These are phyloP conservation scores for Heterobasidion parviporum DNA, from an alignment of 1,284 basidiomycete genomes.

Conservation along the genomic window DNA sequence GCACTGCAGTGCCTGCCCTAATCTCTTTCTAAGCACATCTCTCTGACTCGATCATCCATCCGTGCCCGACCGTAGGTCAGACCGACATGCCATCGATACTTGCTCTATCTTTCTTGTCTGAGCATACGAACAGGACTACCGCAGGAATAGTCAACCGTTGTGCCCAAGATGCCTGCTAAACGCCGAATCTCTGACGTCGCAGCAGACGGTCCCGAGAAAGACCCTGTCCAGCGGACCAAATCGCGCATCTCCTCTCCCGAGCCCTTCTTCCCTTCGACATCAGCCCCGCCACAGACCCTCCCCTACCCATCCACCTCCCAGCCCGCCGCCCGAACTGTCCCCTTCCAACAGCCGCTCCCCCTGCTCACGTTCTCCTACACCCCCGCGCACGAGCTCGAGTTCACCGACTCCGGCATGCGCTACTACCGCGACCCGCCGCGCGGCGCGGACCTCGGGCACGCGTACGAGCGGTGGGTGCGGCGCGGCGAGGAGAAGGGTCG, in stretches of 20 bases:
- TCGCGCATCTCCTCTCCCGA: background rate
- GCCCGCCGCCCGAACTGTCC: conserved; percentile 12
- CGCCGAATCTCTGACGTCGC: background rate
- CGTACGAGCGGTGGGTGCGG: conserved; percentile 62
- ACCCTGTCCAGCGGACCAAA: background rate
- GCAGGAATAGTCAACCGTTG: background rate
- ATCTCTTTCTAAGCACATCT: no score
- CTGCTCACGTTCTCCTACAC: conserved; percentile 44
- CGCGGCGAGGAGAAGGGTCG: conserved; percentile 57
- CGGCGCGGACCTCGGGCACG: conserved; percentile 53
- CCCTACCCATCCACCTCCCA: conserved; percentile 18
- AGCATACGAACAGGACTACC: background rate
- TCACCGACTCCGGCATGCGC: conserved; percentile 58
- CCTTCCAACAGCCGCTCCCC: conserved; percentile 36
- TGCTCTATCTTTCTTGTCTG: background rate
- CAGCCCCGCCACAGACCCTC: background rate
- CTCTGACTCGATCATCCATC: no score
- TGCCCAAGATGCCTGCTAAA: background rate
- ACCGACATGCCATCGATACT: no score
- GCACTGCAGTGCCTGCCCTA: no score
- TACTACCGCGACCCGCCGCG: conserved; percentile 61
- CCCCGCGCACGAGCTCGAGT: conserved; percentile 40
- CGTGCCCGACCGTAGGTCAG: no score
- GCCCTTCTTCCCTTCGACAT: background rate
- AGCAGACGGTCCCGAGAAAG: background rate